Conservation (phyloP, 441 rosid species). For the Corymbia calophylla region DNA sequence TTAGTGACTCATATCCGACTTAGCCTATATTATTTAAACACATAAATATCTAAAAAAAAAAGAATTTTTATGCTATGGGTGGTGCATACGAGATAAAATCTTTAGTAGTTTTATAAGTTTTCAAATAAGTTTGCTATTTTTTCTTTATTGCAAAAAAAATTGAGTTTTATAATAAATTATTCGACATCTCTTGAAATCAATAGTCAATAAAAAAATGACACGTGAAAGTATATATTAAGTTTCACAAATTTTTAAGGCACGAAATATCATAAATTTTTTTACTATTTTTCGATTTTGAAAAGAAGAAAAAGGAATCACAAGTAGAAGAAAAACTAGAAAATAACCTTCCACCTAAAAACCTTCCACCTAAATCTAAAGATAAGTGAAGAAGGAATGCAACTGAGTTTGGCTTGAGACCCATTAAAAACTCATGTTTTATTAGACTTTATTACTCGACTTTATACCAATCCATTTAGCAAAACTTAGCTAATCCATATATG, state of each 20-base stretch:
- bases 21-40: background rate
- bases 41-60: background rate
- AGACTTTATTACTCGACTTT: background rate
- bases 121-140: background rate
- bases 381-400: background rate
- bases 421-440: background rate
- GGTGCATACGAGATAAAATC: rapidly evolving
- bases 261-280: no score
- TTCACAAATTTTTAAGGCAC: background rate
- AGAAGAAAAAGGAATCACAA: background rate
- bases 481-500: no score
- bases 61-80: background rate
- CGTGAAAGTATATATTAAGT: background rate
- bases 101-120: background rate
- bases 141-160: no score
- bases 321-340: background rate
- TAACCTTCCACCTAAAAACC: background rate
- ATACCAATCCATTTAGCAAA: no score
- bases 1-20: rapidly evolving
- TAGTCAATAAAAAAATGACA: background rate
- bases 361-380: background rate
- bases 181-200: rapidly evolving
- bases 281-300: background rate
- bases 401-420: background rate
- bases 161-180: no score